Conservation (phyloP, 2,329 filamentous ascomycete genomes). For the Elsinoe arachidis region DNA sequence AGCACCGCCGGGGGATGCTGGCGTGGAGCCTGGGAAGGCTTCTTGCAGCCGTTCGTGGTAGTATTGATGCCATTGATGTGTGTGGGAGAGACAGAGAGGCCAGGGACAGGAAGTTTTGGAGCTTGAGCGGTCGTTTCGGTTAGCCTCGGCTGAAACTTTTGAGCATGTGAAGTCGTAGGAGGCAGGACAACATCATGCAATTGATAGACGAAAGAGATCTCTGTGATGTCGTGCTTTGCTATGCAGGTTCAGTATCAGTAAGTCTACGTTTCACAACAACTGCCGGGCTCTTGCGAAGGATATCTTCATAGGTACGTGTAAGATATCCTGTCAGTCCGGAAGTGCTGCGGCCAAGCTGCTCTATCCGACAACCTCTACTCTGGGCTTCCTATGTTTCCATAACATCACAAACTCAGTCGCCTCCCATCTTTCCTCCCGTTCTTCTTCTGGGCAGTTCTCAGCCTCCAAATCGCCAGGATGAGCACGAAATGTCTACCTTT, state of each 20-base stretch:
- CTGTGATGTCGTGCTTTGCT: neutral
- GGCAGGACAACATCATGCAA: neutral
- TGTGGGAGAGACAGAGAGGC: conserved; percentile 1
- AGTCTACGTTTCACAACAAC: too few species aligned
- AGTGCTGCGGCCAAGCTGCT: too few species aligned
- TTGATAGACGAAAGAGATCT: neutral
- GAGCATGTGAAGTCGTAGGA: neutral
- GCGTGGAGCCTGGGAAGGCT: conserved; percentile 15
- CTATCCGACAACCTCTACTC: too few species aligned
- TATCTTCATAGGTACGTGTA: too few species aligned
- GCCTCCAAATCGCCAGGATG: neutral
- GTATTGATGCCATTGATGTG: conserved; percentile 9
- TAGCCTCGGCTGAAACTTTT: neutral
- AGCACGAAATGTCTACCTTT: conserved; percentile 7
- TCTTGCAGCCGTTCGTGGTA: neutral
- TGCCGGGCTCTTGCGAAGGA: too few species aligned
- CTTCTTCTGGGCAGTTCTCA: too few species aligned
- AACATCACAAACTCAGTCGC: neutral
- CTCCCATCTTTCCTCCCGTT: too few species aligned
- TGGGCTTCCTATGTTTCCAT: neutral
- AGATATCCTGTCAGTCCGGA: too few species aligned
- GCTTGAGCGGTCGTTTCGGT: neutral
- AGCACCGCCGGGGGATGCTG: conserved; percentile 36
- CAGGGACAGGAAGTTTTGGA: neutral
- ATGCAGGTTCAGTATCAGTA: too few species aligned